phyloP scores from a whole-genome alignment of 2,329 filamentous ascomycete species.

The Myriosclerotinia curreyana region DNA sequence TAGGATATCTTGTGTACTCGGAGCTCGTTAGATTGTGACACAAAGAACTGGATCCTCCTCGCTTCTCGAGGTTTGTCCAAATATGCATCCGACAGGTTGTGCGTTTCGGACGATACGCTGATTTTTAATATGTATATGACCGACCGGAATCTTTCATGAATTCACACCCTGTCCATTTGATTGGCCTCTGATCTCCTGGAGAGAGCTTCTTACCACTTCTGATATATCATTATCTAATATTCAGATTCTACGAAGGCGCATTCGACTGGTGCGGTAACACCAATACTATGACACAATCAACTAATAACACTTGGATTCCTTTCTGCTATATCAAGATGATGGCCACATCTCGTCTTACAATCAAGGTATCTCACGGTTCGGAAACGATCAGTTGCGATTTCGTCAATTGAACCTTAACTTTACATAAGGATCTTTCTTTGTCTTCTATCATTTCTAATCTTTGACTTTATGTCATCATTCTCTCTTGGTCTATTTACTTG shows the following conservation, averaged over 20 bases:
- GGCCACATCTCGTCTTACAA: conserved; percentile 2
- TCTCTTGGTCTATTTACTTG: not conserved
- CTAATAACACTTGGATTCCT: not conserved
- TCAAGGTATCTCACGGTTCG: not conserved
- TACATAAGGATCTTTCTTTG: not conserved
- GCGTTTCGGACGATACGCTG: not conserved
- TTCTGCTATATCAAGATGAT: not conserved
- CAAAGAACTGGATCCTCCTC: not conserved
- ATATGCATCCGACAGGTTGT: not conserved
- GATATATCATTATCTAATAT: conserved; percentile 12
- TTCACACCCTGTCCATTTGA: not conserved
- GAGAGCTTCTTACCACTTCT: not conserved
- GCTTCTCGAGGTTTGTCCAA: not conserved
- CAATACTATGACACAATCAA: not conserved
- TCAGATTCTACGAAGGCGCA: not conserved
- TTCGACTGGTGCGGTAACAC: conserved; percentile 10
- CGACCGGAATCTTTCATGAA: not conserved
- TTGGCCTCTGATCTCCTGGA: not conserved
- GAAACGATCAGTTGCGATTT: not conserved
- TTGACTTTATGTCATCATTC: not conserved
- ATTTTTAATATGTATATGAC: not conserved
- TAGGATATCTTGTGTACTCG: not conserved
- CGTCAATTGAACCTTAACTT: not conserved
- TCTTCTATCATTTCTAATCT: not conserved
- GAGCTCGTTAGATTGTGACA: not conserved